Conservation (phyloP, 208 protist genomes). For the Leishmania tarentolae region DNA sequence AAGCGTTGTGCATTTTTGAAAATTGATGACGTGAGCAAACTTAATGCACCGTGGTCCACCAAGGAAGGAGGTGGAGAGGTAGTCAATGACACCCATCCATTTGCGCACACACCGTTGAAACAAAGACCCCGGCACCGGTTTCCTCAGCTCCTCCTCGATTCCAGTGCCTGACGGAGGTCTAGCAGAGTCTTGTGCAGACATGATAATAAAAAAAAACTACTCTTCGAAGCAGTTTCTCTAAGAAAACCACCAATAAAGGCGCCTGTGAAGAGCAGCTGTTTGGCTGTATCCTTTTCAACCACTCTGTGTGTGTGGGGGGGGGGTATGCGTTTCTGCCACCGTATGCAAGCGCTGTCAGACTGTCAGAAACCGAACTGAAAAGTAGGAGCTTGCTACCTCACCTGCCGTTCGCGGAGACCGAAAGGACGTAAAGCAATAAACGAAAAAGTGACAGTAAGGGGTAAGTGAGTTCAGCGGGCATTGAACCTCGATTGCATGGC, state of each 20-base stretch:
- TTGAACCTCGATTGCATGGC: not conserved
- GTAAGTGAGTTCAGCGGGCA: not conserved
- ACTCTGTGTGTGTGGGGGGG: not conserved
- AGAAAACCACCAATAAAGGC: not conserved
- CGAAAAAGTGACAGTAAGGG: not conserved
- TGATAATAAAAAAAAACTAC: not conserved
- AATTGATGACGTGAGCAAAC: constrained; percentile 77
- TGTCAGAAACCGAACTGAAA: not conserved
- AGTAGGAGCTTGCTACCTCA: not conserved
- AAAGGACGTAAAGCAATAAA: not conserved
- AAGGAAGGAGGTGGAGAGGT: constrained; percentile 46
- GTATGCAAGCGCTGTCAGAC: not conserved
- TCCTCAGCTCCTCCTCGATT: not conserved
- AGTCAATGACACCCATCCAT: constrained; percentile 61
- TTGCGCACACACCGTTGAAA: constrained; percentile 26
- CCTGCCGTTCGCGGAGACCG: not conserved
- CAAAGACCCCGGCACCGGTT: constrained; percentile 12
- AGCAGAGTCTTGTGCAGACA: not conserved
- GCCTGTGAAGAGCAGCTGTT: not conserved
- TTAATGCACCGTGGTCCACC: constrained; percentile 69
- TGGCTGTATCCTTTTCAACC: not conserved
- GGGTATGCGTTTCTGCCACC: not conserved
- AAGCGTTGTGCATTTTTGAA: constrained; percentile 79
- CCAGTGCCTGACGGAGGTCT: not conserved
- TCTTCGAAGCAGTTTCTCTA: not conserved